phyloP scores from a whole-genome alignment of 2,329 filamentous ascomycete species.

The Colletotrichum incanum region DNA sequence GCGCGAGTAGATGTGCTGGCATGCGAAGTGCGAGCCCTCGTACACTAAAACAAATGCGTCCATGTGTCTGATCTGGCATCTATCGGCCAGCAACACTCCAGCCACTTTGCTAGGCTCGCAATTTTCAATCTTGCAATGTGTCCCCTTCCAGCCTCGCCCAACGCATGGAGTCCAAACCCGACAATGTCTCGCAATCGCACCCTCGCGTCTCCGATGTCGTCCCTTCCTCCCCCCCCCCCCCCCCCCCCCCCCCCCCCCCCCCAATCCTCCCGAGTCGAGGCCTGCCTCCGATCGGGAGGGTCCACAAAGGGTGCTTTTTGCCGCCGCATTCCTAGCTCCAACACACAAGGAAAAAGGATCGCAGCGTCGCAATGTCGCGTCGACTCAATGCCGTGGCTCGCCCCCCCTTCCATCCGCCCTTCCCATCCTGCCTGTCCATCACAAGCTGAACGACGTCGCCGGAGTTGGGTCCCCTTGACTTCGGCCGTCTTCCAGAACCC shows the following conservation, averaged over 20 bases:
- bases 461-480: conserved; percentile 15
- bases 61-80: neutral
- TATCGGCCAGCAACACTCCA: neutral
- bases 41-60: neutral
- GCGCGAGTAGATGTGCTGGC: conserved; percentile 11
- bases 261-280: conserved; percentile 7
- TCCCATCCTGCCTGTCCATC: neutral
- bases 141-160: conserved; percentile 42
- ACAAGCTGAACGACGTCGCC: conserved; percentile 25
- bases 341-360: neutral
- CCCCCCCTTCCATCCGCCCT: neutral
- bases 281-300: conserved; percentile 21
- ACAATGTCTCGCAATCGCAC: conserved; percentile 34
- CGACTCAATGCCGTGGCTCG: neutral
- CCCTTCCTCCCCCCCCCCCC: too few relatives aligned
- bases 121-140: conserved; percentile 15
- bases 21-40: neutral
- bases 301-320: neutral
- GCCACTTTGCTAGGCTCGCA: conserved; percentile 5
- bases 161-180: conserved; percentile 39
- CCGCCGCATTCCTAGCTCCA: neutral
- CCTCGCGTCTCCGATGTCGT: conserved; percentile 37
- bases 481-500: conserved; percentile 31
- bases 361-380: neutral
- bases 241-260: too few relatives aligned